Evolutionary conservation across 192 early-diverging fungal species (phyloP).

Genomic region (Coemansia reversa): DNA sequence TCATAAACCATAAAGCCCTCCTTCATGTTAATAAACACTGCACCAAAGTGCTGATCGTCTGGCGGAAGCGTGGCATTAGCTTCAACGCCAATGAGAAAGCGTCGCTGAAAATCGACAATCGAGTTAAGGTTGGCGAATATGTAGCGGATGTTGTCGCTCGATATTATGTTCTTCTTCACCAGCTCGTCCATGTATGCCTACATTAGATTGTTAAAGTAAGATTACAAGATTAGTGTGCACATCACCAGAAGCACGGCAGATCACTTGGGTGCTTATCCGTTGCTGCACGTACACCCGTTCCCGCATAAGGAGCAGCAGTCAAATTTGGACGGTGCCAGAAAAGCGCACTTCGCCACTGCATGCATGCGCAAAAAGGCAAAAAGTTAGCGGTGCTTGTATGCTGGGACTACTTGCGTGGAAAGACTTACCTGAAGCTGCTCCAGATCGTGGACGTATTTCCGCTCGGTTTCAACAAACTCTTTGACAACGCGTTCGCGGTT

Average conservation of each 20-base stretch:
- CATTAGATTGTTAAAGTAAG: background rate
- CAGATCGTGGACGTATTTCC: constrained; percentile 86
- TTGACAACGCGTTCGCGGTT: constrained; percentile 83
- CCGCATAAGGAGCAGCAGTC: background rate
- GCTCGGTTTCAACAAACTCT: constrained; percentile 92
- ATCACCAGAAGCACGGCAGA: no score
- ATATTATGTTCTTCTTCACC: constrained; percentile 67
- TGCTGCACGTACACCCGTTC: background rate
- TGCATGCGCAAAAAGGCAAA: constrained; percentile 5
- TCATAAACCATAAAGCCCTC: constrained; percentile 84
- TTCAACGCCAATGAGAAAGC: constrained; percentile 91
- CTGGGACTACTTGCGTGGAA: background rate
- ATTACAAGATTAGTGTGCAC: background rate
- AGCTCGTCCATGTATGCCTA: constrained; percentile 74
- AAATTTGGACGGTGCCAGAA: background rate
- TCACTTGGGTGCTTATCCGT: no score
- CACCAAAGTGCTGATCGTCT: constrained; percentile 86
- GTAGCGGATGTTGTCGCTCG: constrained; percentile 73
- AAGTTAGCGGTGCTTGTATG: no score
- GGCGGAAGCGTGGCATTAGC: constrained; percentile 65
- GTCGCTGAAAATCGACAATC: constrained; percentile 93
- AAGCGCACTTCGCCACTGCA: background rate
- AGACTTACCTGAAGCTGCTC: constrained; percentile 71
- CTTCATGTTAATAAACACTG: constrained; percentile 79
- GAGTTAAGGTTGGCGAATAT: constrained; percentile 93